phyloP scores from a whole-genome alignment of 164 flowering plant genomes.

The Berberis vulgaris region DNA sequence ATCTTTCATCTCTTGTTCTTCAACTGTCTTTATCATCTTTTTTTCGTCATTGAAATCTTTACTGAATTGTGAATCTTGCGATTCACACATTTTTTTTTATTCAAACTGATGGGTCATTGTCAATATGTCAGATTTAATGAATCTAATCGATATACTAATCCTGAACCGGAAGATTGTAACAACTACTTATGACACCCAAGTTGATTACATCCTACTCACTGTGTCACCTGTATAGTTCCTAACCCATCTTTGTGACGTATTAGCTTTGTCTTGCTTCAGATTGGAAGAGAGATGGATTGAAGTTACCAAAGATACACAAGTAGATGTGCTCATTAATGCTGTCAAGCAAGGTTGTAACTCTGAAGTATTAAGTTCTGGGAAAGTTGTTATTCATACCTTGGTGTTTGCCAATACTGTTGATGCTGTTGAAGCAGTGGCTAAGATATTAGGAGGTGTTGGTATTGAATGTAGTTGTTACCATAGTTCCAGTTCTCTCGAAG shows the following conservation, averaged over 20 bases:
- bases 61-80: too few relatives aligned
- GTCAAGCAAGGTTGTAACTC: conserved; percentile 37
- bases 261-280: conserved; percentile 27
- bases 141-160: too few relatives aligned
- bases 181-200: too few relatives aligned
- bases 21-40: too few relatives aligned
- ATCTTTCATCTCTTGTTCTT: too few relatives aligned
- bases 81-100: too few relatives aligned
- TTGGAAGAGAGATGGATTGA: conserved; percentile 86
- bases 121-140: too few relatives aligned
- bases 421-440: conserved; percentile 82
- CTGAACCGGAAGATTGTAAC: too few relatives aligned
- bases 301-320: conserved; percentile 73
- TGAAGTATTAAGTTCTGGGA: conserved; percentile 14
- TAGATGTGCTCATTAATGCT: conserved; percentile 72
- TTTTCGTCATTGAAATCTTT: too few relatives aligned
- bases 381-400: conserved; percentile 59
- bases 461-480: conserved; percentile 67
- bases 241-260: neutral
- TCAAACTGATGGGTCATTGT: too few relatives aligned
- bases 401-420: conserved; percentile 97
- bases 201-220: too few relatives aligned
- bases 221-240: neutral
- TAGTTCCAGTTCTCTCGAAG: conserved; percentile 60
- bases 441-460: conserved; percentile 55